Evolutionary conservation across 2,329 filamentous ascomycete species (phyloP).

Genomic region (Ceratocystis cubensis): DNA sequence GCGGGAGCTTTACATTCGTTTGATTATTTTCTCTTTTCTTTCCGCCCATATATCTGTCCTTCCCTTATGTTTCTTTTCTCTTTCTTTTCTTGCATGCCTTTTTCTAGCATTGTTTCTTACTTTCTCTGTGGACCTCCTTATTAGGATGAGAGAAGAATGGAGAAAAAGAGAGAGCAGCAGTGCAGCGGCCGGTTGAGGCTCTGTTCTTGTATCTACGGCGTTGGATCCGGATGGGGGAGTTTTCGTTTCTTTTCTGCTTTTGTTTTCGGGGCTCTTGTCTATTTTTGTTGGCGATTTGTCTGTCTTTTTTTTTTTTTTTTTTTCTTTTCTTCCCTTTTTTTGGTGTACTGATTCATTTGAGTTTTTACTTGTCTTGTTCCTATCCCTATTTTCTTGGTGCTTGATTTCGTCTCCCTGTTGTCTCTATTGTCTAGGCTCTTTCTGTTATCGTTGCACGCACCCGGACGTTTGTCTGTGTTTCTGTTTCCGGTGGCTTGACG

Average conservation of each 20-base stretch:
- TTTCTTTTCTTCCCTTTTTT: background rate
- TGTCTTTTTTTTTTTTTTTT: background rate
- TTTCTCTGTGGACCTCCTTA: background rate
- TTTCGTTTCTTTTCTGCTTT: background rate
- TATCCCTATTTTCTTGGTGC: background rate
- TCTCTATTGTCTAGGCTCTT: background rate
- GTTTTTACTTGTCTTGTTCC: background rate
- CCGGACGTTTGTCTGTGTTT: background rate
- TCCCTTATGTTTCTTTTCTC: background rate
- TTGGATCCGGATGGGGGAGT: background rate
- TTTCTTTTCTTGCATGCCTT: background rate
- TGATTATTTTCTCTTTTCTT: background rate
- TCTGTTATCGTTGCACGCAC: background rate
- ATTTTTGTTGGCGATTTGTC: slow-evolving; percentile 1
- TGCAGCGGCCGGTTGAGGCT: background rate
- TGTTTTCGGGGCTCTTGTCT: background rate
- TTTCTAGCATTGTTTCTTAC: slow-evolving; percentile 5
- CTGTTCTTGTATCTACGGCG: background rate
- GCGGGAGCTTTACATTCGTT: slow-evolving; percentile 1
- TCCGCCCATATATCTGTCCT: background rate
- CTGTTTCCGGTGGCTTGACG: background rate
- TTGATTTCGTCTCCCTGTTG: too few relatives aligned
- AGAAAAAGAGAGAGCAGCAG: background rate
- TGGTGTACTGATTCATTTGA: background rate
- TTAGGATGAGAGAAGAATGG: background rate